phyloP scores from a whole-genome alignment of 345 rosid genomes.

The Excoecaria cochinchinensis region DNA sequence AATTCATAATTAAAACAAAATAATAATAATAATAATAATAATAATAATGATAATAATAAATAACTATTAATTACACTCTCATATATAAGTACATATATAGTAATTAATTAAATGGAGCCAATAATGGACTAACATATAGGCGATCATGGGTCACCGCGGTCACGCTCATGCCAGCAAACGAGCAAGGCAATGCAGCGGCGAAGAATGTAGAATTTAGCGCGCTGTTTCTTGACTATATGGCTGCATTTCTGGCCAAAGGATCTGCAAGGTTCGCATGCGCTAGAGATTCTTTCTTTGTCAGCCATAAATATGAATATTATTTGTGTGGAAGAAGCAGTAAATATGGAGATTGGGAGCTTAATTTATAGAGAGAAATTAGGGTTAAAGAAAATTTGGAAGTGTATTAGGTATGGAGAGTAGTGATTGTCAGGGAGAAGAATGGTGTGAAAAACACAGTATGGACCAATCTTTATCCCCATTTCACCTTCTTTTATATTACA shows the following conservation, averaged over 20 bases:
- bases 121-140: background rate
- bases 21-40: background rate
- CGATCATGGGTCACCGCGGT: background rate
- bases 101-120: background rate
- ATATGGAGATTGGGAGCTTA: background rate
- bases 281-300: constrained; percentile 19
- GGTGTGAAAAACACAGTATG: constrained; percentile 22
- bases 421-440: constrained; percentile 28
- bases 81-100: background rate
- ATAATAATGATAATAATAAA: background rate
- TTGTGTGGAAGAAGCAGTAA: constrained; percentile 6
- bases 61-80: constrained; percentile 14
- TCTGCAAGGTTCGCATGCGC: constrained; percentile 48
- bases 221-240: constrained; percentile 74
- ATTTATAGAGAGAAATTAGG: background rate
- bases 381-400: background rate
- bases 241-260: constrained; percentile 67
- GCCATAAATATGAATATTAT: constrained; percentile 20
- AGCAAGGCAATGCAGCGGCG: constrained; percentile 82
- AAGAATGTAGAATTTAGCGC: constrained; percentile 73
- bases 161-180: constrained; percentile 61
- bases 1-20: background rate
- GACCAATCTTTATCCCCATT: constrained; percentile 22
- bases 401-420: constrained; percentile 18
- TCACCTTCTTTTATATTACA: constrained; percentile 13